Base-by-base conservation (phyloP, 2,329 filamentous ascomycete species). In the Xylariaceae sp. region DNA sequence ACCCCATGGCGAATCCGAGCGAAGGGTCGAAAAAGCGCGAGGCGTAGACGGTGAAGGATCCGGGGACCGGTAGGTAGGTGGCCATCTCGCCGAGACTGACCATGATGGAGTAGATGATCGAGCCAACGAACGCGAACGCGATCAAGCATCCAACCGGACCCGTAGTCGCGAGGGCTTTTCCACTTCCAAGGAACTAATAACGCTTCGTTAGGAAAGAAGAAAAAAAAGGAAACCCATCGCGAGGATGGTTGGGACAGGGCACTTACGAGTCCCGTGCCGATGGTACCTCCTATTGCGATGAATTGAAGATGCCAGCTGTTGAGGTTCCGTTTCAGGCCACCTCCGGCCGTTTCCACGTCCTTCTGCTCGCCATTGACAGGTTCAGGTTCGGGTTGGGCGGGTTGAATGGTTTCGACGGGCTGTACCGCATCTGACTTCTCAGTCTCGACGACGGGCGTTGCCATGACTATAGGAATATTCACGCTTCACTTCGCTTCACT, bases 71-170 rank as follows among this genome's bases (percentile, higher is more conserved):
- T 31, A 91, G 84, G 63, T 85, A 89, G 8, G 88, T 85, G 7
- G 88, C 85, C 78, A 94, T 87, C 72, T 95, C 84, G 48, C 81
- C 82, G 34, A 87, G 73, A 45, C 78, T 78, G 47, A 78, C 77
- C 85, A 92, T 91, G 71, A 91, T 84, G 3, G 84, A 84, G 74
- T 81, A 92, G 47, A 92, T 81, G 55, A 91, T 80, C 12, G 81
- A 76, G 50, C 87, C 88, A 65, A 91, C 79, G 59, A 87, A 86
- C 55, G 81, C 66, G 66, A 87, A 89, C 47, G 83, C 85, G 60
- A 90, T 79, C 46, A 90, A 75, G 39, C 83, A 79, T 32, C 84
- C 82, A 1, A 80, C 81, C 7, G 87, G 86, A 0, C 87, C 86
- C 7, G 83, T 78, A 47, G 76, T 80, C 54, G 80, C 74, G 51